These are phyloP conservation scores for Monosporascus sp. DNA, from an alignment of 2,329 filamentous ascomycete species.

Conservation along the genomic window DNA sequence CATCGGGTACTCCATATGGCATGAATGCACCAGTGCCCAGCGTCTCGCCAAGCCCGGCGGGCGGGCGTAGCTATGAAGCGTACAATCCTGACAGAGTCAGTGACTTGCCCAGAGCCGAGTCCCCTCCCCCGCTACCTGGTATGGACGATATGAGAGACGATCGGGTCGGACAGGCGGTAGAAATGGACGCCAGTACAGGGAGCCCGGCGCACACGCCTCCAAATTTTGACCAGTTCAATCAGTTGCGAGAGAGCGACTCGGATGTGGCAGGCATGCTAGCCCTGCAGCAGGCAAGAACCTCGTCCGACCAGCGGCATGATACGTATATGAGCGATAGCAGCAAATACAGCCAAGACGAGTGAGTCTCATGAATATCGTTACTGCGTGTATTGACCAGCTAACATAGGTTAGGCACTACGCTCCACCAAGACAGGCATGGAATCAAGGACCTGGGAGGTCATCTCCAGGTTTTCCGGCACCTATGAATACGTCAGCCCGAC, in stretches of 20 bases:
- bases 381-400: conserved; percentile 5
- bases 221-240: conserved; percentile 40
- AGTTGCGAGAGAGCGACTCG: conserved; percentile 58
- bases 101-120: conserved; percentile 55
- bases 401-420: conserved; percentile 42
- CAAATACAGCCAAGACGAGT: conserved; percentile 70
- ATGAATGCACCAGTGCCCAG: conserved; percentile 33
- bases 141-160: conserved; percentile 28
- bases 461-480: conserved; percentile 44
- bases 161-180: conserved; percentile 62
- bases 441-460: conserved; percentile 36
- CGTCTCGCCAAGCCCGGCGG: conserved; percentile 25
- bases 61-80: conserved; percentile 32
- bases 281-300: conserved; percentile 52
- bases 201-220: conserved; percentile 39
- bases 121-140: conserved; percentile 55
- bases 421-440: conserved; percentile 54
- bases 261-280: conserved; percentile 72
- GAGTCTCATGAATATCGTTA: conserved; percentile 36
- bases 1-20: conserved; percentile 31
- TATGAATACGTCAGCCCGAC: conserved; percentile 29
- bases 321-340: conserved; percentile 61
- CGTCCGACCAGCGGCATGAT: conserved; percentile 36
- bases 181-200: conserved; percentile 71
- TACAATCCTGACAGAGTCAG: conserved; percentile 38